Evolutionary conservation across 192 early-diverging fungal species (phyloP).

Genomic region (Linnemannia hyalina): DNA sequence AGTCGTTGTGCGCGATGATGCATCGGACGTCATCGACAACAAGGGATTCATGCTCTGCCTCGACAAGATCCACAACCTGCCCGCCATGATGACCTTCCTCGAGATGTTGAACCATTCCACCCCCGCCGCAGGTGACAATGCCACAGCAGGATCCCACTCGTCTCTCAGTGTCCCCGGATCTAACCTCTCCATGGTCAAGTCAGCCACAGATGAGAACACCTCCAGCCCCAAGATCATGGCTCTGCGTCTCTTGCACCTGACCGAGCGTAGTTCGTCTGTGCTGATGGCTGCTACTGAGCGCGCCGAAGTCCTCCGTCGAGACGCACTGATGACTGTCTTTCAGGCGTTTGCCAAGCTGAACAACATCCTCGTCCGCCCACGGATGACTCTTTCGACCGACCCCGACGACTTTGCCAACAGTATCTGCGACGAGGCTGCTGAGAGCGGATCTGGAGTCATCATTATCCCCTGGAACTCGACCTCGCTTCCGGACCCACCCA

Average conservation of each 20-base stretch:
- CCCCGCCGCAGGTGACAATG: neutral
- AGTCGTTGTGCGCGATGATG: constrained; percentile 3
- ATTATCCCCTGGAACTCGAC: constrained; percentile 75
- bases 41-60: constrained; percentile 55
- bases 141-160: neutral
- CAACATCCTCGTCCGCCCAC: constrained; percentile 71
- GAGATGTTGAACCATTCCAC: constrained; percentile 45
- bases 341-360: constrained; percentile 85
- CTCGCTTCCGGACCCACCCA: constrained; percentile 43
- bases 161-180: constrained; percentile 15
- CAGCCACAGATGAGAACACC: neutral
- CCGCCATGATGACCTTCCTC: constrained; percentile 59
- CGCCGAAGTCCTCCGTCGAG: constrained; percentile 70
- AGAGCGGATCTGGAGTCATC: constrained; percentile 72
- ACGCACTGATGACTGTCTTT: constrained; percentile 87
- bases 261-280: constrained; percentile 83
- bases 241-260: constrained; percentile 82
- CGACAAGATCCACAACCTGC: constrained; percentile 59
- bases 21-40: neutral
- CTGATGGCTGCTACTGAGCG: constrained; percentile 79
- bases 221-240: constrained; percentile 65
- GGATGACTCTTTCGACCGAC: constrained; percentile 69
- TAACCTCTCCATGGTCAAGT: neutral
- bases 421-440: constrained; percentile 66
- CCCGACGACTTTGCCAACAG: constrained; percentile 77